Base-by-base conservation (phyloP, 2,329 filamentous ascomycete genomes). In the Apiospora arundinis region DNA sequence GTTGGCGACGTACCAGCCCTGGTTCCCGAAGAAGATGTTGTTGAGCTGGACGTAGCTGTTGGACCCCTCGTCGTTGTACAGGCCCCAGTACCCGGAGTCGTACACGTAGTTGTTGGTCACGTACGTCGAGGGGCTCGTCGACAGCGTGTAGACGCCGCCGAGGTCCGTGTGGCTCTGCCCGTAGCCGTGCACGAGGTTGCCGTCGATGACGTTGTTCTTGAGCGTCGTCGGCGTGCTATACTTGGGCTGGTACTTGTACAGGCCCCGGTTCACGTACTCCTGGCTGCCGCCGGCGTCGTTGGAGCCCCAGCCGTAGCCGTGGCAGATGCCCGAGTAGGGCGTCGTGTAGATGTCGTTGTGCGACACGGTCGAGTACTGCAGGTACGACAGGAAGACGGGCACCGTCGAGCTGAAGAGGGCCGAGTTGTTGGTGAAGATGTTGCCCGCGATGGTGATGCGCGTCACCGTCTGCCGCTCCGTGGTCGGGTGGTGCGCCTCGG, bases 171-270 rank as follows among this genome's bases (percentile, higher is more conserved):
- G 65, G 14, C 40, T 67, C 65, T 67, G 40, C 6, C 65, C 65
- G 40, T 67, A 67, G 9, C 44, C 6, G 42, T 67, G 65, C 16
- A 67, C 65, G 2, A 67, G 42, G 44, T 67, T 67, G 65, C 65
- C 65, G 23, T 67, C 44, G 65, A 67, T 44, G 25, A 67, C 12
- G 44, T 67, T 67, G 40, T 67, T 46, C 23, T 67, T 44, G 1
- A 67, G n/a, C 40, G 25, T 67, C 7, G 65, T 67, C 2, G 65
- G 65, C 7, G 65, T 46, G 14, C 9, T n/a, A 40, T 67, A 67
- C 23, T 45, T 67, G n/a, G 65, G 65, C 44, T 67, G 65, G 65
- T 67, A 67, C 23, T 67, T 67, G 65, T 67, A 67, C 14, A 67
- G 65, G 14, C 65, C 65, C 25, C 65, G 40, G 40, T 67, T 67